Evolutionary conservation across 495 filamentous ascomycete genomes (phyloP).

Genomic region (Penicillium psychrofluorescens): DNA sequence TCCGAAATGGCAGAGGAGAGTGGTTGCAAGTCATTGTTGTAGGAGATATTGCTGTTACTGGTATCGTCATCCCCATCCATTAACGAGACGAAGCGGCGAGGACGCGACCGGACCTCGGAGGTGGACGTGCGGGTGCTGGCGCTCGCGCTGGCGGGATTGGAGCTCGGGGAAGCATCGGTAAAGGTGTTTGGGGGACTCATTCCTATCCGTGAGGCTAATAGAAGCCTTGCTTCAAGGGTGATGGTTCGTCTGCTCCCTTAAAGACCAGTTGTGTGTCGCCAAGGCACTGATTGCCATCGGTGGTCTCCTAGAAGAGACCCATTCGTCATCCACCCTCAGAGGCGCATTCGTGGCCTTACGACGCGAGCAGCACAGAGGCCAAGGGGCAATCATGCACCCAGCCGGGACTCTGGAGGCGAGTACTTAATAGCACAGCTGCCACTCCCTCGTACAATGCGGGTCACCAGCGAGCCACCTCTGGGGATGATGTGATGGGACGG

Average conservation of each 20-base stretch:
- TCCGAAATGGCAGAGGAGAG: slow-evolving; percentile 19
- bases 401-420: background rate
- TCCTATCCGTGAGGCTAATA: slow-evolving; percentile 21
- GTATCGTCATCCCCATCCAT: slow-evolving; percentile 29
- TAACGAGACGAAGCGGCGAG: slow-evolving; percentile 36
- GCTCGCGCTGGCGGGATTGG: slow-evolving; percentile 25
- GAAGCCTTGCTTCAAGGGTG: slow-evolving; percentile 10
- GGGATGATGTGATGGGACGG: slow-evolving; percentile 2
- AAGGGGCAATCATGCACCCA: slow-evolving; percentile 3
- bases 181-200: slow-evolving; percentile 40
- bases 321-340: slow-evolving; percentile 34
- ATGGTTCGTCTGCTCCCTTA: slow-evolving; percentile 18
- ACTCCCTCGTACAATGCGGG: too few relatives aligned
- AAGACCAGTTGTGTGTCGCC: slow-evolving; percentile 20
- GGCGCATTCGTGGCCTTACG: slow-evolving; percentile 31
- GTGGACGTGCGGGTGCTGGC: slow-evolving; percentile 25
- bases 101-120: slow-evolving; percentile 37
- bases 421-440: too few relatives aligned
- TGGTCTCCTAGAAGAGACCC: slow-evolving; percentile 33
- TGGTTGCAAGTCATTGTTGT: slow-evolving; percentile 20
- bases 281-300: slow-evolving; percentile 38
- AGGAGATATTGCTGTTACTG: slow-evolving; percentile 9
- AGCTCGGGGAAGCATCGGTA: slow-evolving; percentile 31
- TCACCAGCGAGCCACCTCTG: background rate
- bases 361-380: background rate